A percentile compares a stretch with the other conserved stretches of the same genome.
phyloP scores from a whole-genome alignment of 2,329 filamentous ascomycete genomes.

The Fusarium sp. region DNA sequence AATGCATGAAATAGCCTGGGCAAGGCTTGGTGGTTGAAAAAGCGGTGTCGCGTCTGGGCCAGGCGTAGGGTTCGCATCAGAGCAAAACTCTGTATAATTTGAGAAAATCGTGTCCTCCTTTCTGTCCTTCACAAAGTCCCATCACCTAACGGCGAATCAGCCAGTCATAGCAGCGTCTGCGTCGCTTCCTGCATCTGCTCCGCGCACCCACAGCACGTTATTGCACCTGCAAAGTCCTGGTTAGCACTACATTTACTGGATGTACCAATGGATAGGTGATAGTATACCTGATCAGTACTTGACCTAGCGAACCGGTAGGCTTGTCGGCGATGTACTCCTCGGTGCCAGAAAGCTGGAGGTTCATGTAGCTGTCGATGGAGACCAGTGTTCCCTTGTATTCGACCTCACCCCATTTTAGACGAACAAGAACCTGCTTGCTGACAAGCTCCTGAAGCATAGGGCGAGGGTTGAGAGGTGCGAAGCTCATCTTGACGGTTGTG shows the following conservation, averaged over 20 bases:
- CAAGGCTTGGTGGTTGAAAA: constrained; percentile 28
- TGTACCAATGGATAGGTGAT: background rate
- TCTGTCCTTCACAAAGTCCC: constrained; percentile 18
- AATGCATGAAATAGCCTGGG: constrained; percentile 27
- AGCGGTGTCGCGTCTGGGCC: constrained; percentile 25
- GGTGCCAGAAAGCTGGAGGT: constrained; percentile 90
- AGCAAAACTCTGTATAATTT: constrained; percentile 21
- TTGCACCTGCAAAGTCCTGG: constrained; percentile 75
- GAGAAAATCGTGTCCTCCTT: constrained; percentile 21
- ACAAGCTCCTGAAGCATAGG: constrained; percentile 95
- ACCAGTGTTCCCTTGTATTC: constrained; percentile 96
- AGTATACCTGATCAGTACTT: constrained; percentile 88
- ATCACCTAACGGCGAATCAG: constrained; percentile 46
- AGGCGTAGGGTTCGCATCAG: constrained; percentile 20
- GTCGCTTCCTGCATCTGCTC: constrained; percentile 64
- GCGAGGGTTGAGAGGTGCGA: constrained; percentile 95
- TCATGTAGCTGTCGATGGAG: constrained; percentile 98
- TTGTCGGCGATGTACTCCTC: constrained; percentile 94
- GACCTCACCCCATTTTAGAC: constrained; percentile 97
- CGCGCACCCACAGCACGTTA: constrained; percentile 94
- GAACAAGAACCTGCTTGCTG: constrained; percentile 89
- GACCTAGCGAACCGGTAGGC: constrained; percentile 85
- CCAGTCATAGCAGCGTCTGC: constrained; percentile 72
- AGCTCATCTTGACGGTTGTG: constrained; percentile 58
- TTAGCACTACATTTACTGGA: constrained; percentile 7